Evolutionary conservation across 192 early-diverging fungal genomes (phyloP), one percentile per base, ranked within the genome.

Genomic region (Coemansia sp.): DNA sequence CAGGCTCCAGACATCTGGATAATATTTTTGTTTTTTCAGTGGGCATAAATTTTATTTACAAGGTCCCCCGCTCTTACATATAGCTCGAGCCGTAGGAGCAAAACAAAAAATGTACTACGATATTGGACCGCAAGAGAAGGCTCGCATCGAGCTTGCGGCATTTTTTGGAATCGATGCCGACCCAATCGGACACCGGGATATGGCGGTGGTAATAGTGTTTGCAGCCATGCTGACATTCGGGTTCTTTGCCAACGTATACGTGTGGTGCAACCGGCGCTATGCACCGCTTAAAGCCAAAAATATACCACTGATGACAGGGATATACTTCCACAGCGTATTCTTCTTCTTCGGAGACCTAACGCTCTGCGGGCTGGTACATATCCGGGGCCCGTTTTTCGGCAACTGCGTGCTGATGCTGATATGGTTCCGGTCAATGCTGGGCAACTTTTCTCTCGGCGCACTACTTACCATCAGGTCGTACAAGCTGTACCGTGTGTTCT

Each of bases 221-320:
- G 40, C 64, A 3, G 33, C 60, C 16, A 33, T 79, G 15, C 57
- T 77, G 2, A 28, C 48, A n/a, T 23, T 77, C 13, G 74, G 75
- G 3, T 31, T 82, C n/a, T 49, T 61, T 13, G 80, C 74, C 31
- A 77, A 64, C 33, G 48, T 71, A 20, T 82, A 77, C 71, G 67
- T 71, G 29, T 74, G 74, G 68, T 43, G 29, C 33, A 73, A 82
- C 63, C 65, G 80, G 34, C 64, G 65, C 62, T 82, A 82, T 48
- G 68, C 80, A 35, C 80, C 80, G n/a, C 71, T 82, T 51, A 82
- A 82, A 28, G 80, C 80, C 26, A 82, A 82, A 60, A 82, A 82
- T 52, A 82, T 82, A 30, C 74, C 74, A 25, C 73, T 82, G 18
- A 82, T 82, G 80, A 74, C 65, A 5, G 71, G 71, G 9, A 74